phyloP scores from a whole-genome alignment of 352 stramenopile genomes.

The Elongisporangium prolatum region DNA sequence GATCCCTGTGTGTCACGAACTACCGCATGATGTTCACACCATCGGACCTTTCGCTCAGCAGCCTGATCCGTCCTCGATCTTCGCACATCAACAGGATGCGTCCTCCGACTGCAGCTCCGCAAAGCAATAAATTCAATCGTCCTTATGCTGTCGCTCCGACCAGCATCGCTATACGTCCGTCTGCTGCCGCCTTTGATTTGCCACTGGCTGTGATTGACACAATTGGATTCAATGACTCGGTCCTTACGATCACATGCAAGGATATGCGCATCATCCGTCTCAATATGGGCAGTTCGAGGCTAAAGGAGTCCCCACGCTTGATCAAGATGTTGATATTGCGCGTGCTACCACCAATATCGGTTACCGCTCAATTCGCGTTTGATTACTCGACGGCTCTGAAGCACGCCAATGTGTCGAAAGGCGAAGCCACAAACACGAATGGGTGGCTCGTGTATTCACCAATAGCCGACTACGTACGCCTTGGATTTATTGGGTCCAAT shows the following conservation, averaged over 20 bases:
- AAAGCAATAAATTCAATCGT: too few relatives aligned
- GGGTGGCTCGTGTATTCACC: background rate
- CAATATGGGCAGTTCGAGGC: conserved; percentile 56
- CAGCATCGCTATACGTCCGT: conserved; percentile 20
- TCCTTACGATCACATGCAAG: conserved; percentile 45
- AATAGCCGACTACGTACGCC: conserved; percentile 1
- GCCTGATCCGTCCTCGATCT: background rate
- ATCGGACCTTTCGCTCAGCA: background rate
- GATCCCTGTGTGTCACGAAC: conserved; percentile 45
- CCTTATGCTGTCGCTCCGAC: too few relatives aligned
- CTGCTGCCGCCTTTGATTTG: conserved; percentile 54
- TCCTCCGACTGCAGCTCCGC: too few relatives aligned
- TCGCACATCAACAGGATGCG: background rate
- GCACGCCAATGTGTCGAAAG: background rate
- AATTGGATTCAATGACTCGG: conserved; percentile 36
- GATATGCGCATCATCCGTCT: conserved; percentile 48
- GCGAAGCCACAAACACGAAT: conserved; percentile 13
- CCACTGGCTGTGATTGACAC: conserved; percentile 33
- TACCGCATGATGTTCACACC: conserved; percentile 51
- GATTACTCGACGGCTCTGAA: background rate
- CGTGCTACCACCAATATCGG: conserved; percentile 20
- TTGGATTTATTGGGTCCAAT: background rate
- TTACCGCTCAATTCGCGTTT: background rate
- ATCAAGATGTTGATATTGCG: conserved; percentile 43
- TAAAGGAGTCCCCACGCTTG: conserved; percentile 33